A percentile compares a stretch with the other conserved stretches of the same genome.
These are phyloP conservation scores for Aspergillus versicolor DNA, from an alignment of 2,329 filamentous ascomycete genomes.

Conservation along the genomic window DNA sequence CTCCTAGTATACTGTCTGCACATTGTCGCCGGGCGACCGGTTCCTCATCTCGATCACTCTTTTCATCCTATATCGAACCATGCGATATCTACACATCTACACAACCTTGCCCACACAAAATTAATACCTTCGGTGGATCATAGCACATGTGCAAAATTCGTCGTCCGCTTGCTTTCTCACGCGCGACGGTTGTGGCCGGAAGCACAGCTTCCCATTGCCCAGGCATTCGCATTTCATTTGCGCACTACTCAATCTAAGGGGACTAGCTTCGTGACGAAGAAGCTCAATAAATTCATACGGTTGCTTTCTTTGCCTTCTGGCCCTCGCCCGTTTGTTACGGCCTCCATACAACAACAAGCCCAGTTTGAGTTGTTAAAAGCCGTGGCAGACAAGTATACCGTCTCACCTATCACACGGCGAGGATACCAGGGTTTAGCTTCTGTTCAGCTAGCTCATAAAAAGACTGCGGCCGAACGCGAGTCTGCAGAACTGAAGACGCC, in stretches of 20 bases:
- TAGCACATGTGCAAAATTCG: slow-evolving; percentile 39
- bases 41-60: slow-evolving; percentile 13
- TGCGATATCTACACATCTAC: slow-evolving; percentile 1
- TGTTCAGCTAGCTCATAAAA: slow-evolving; percentile 58
- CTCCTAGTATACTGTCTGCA: slow-evolving; percentile 42
- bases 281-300: slow-evolving; percentile 51
- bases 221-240: slow-evolving; percentile 39
- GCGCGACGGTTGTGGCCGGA: slow-evolving; percentile 51
- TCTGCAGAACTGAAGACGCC: slow-evolving; percentile 60
- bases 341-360: slow-evolving; percentile 53
- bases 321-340: slow-evolving; percentile 50
- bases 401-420: slow-evolving; percentile 55
- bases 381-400: slow-evolving; percentile 56
- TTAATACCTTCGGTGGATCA: slow-evolving; percentile 22
- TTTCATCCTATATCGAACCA: neutral
- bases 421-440: slow-evolving; percentile 58
- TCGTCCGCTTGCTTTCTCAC: slow-evolving; percentile 51
- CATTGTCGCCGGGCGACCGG: slow-evolving; percentile 29
- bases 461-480: slow-evolving; percentile 55
- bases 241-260: slow-evolving; percentile 13
- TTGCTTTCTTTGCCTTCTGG: slow-evolving; percentile 50
- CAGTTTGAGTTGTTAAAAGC: slow-evolving; percentile 57
- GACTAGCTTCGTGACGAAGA: slow-evolving; percentile 32
- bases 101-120: neutral
- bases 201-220: slow-evolving; percentile 43